Evolutionary conservation across 768 basidiomycete genomes (phyloP), one percentile per base, ranked within the genome.

Genomic region (Panus rudis): DNA sequence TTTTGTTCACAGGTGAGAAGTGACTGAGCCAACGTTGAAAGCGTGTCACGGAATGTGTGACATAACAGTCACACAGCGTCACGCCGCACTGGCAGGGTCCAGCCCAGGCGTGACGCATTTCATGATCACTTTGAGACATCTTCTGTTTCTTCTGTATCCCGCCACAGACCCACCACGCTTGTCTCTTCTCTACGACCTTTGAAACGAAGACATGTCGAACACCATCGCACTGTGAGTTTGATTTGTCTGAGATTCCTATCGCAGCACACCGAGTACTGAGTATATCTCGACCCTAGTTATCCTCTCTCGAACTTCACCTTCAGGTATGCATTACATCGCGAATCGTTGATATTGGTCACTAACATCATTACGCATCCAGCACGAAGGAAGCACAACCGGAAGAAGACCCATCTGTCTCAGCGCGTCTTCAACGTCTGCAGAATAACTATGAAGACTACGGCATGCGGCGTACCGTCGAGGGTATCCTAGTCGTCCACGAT

Each of bases 381-480:
- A 92, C 91, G 33, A 96, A 97, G 62, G 93, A 96, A 58, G 82
- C 92, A 0, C 96, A 98, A 59, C 90, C 92, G 6, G 92, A 98
- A 57, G 96, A 99, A 62, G 96, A 98, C 56, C 89, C 92, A 0
- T 93, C 91, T 2, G 96, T 99, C 2, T 84, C 91, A 2, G 91
- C 93, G 2, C 86, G 96, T 37, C 72, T 99, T 6, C 90, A 92
- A 60, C 82, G 96, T 13, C 76, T 99, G 10, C 88, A 96, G 60
- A 88, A 89, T 60, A 94, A 98, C 63, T 98, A 93, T 75, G 89
- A 91, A 60, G 90, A 94, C 63, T 92, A 84, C 63, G 96, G 96
- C 7, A 94, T 97, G 89, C 78, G 96, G 14, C 72, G 92, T 16
- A 96, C 94, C 0, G 93, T 96, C 6, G 93, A 96, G 57, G 91